Evolutionary conservation across 768 basidiomycete species (phyloP), one percentile per base, ranked within the genome.

Genomic region (Termitomyces heimii): DNA sequence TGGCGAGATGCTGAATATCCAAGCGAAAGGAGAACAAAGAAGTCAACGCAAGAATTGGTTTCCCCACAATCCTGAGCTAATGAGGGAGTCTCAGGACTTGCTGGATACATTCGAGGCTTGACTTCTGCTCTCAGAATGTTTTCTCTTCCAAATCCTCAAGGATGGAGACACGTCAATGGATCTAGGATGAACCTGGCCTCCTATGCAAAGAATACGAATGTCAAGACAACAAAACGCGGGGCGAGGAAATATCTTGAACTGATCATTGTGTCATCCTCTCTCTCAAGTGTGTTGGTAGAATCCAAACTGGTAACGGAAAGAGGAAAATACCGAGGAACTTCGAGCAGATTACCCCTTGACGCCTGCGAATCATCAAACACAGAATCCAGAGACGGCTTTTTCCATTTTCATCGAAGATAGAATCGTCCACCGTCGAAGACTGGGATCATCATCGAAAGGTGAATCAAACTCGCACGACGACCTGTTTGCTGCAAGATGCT

Each of bases 221-320:
- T 55, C 43, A 66, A 47, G 26, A 37, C 5, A 47, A 20, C 37
- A 18, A 4, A 10, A 4, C 16, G 8, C 8, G 32, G 20, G n/a
- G 40, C 29, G 46, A 22, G 5, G 22, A 22, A 18, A 37, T 18
- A 16, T 37, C 45, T 31, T 32, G 10, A 3, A 34, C 81, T 82
- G 47, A 92, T 86, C 88, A 91, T 89, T 0, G 91, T 92, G 62
- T 92, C 89, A 57, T 90, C 87, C 28, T 91, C 89, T 60, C 76
- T 77, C 44, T 70, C 69, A 0, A 83, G 79, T 57, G 81, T 82
- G 42, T 82, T 79, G 3, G 70, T 67, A 29, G 72, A 74, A 57
- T 71, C 56, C 35, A 80, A 71, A 63, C 87, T 91, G 53, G 83
- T 63, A 34, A 84, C 73, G 0, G 89, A 90, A 29, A 88, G 62